Conservation (phyloP, 192 early-diverging fungal species). For the Thamnidium elegans region DNA sequence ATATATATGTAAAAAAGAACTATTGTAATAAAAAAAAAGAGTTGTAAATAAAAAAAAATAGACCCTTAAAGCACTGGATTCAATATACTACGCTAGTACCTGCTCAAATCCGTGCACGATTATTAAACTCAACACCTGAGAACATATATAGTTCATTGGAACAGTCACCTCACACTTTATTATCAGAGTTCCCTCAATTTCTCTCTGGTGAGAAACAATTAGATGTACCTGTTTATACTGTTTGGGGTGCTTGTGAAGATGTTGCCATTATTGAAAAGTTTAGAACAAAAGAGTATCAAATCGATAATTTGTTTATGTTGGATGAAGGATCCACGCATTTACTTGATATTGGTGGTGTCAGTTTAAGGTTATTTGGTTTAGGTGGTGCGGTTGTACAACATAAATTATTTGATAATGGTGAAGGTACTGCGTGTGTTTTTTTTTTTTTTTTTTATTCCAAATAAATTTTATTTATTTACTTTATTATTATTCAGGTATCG, state of each 20-base stretch:
- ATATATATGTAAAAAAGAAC: neutral
- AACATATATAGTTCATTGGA: slow-evolving; percentile 44
- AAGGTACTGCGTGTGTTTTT: slow-evolving; percentile 36
- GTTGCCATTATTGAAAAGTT: slow-evolving; percentile 57
- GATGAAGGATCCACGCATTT: slow-evolving; percentile 50
- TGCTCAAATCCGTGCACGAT: slow-evolving; percentile 36
- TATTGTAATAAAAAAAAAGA: neutral
- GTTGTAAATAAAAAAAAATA: slow-evolving; percentile 18
- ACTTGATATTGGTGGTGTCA: slow-evolving; percentile 56
- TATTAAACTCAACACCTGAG: slow-evolving; percentile 37
- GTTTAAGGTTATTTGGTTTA: slow-evolving; percentile 54
- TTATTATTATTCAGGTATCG: slow-evolving; percentile 32
- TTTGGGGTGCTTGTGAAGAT: slow-evolving; percentile 64
- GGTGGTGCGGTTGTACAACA: slow-evolving; percentile 60
- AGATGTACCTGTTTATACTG: slow-evolving; percentile 56
- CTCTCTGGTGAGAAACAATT: slow-evolving; percentile 41
- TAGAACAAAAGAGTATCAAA: slow-evolving; percentile 42
- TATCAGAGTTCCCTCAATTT: slow-evolving; percentile 54
- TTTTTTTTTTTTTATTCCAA: neutral
- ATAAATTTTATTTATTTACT: neutral
- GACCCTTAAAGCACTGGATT: slow-evolving; percentile 53
- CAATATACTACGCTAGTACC: slow-evolving; percentile 57
- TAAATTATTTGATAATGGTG: slow-evolving; percentile 61
- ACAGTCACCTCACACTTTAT: slow-evolving; percentile 33
- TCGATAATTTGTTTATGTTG: slow-evolving; percentile 50